Evolutionary conservation across 139 green algal species (phyloP).

Genomic region (Chlamydomonas incerta): DNA sequence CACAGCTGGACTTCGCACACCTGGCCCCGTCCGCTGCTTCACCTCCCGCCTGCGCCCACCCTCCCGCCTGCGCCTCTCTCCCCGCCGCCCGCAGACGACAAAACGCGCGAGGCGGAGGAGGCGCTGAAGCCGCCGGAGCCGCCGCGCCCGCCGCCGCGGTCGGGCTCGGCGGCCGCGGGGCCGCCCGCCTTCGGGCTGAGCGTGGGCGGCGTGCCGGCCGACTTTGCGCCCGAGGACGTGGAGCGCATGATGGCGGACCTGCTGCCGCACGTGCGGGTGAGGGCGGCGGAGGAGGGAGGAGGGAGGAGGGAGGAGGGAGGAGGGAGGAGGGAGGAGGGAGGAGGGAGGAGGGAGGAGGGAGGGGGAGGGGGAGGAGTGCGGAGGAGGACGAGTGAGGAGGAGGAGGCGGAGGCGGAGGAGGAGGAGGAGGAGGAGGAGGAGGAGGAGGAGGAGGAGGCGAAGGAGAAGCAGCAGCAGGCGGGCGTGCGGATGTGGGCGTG

Average conservation of each 20-base stretch:
- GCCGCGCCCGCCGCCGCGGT: neutral
- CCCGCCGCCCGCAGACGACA: slow-evolving; percentile 11
- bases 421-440: no score
- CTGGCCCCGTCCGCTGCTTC: no score
- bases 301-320: no score
- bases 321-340: no score
- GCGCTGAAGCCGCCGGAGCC: neutral
- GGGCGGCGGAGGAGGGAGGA: neutral
- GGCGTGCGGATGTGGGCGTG: no score
- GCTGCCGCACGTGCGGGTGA: neutral
- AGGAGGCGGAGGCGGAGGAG: no score
- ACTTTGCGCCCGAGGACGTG: slow-evolving; percentile 28
- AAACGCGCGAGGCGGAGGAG: slow-evolving; percentile 14
- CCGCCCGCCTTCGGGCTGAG: neutral
- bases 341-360: no score
- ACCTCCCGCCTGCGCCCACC: neutral
- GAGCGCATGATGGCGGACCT: slow-evolving; percentile 27
- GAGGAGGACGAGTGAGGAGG: no score
- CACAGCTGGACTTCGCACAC: no score
- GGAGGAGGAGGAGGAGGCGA: no score
- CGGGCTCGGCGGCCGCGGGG: neutral
- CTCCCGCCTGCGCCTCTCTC: neutral
- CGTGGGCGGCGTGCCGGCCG: neutral
- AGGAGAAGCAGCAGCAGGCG: no score
- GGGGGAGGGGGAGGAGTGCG: no score